Conservation (phyloP, 345 rosid species). For the Aquilaria yunnanensis region DNA sequence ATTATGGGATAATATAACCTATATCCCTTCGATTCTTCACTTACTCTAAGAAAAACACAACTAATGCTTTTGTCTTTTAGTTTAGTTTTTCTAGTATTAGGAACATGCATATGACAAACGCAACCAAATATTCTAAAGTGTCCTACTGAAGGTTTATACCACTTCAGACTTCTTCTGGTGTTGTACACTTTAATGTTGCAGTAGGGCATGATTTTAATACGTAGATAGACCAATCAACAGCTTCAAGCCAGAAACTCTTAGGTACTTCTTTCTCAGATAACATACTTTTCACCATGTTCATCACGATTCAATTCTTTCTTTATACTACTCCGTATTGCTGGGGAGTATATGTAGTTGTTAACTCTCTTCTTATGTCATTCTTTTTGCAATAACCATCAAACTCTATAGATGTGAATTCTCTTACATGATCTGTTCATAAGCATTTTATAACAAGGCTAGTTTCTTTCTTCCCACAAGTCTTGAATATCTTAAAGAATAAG, state of each 20-base stretch:
- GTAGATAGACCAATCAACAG: neutral
- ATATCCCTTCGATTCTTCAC: constrained; percentile 3
- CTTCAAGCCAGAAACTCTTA: neutral
- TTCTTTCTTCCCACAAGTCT: neutral
- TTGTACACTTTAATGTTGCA: neutral
- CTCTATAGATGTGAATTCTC: neutral
- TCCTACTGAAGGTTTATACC: neutral
- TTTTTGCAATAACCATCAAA: neutral
- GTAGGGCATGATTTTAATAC: neutral
- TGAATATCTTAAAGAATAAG: neutral
- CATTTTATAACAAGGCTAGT: no score
- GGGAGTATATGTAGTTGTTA: neutral
- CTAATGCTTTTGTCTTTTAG: constrained; percentile 3
- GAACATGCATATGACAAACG: neutral
- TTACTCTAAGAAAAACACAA: neutral
- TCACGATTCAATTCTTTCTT: neutral
- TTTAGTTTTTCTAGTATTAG: constrained; percentile 2
- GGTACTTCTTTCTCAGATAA: neutral
- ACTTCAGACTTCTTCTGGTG: neutral
- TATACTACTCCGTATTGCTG: neutral
- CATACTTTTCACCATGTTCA: neutral
- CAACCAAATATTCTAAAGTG: neutral
- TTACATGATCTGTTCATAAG: no score
- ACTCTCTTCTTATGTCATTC: neutral
- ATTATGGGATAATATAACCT: neutral